Percentiles rank a stretch among this genome's conserved stretches.
phyloP scores from a whole-genome alignment of 2,329 filamentous ascomycete genomes.

The Xylaria multiplex region DNA sequence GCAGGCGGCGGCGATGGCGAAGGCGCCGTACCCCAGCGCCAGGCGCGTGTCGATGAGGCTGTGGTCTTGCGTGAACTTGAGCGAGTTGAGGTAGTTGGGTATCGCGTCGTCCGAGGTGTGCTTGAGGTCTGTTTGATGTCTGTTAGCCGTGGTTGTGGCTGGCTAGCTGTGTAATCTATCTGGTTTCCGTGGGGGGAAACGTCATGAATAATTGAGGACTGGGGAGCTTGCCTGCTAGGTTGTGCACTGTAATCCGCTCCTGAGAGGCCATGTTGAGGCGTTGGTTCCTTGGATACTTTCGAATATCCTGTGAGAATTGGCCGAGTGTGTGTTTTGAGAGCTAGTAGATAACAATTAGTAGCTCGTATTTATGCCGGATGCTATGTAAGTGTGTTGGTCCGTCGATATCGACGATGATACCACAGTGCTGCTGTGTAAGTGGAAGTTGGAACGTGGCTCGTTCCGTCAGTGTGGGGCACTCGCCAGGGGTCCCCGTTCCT shows the following conservation, averaged over 20 bases:
- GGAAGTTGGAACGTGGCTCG: slow-evolving; percentile 37
- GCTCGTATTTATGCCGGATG: slow-evolving; percentile 3
- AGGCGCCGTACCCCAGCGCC: slow-evolving; percentile 82
- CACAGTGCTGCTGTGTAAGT: neutral
- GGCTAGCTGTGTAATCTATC: slow-evolving; percentile 1
- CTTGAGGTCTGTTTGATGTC: slow-evolving; percentile 78
- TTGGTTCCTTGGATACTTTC: neutral
- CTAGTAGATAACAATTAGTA: neutral
- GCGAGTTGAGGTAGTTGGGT: slow-evolving; percentile 88
- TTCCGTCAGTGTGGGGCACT: slow-evolving; percentile 38
- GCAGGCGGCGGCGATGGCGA: slow-evolving; percentile 80
- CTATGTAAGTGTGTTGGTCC: slow-evolving; percentile 5
- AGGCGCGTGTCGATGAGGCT: slow-evolving; percentile 84
- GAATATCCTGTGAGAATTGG: neutral
- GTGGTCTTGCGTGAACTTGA: slow-evolving; percentile 86
- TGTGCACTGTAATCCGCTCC: slow-evolving; percentile 73
- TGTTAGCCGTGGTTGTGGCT: slow-evolving; percentile 14
- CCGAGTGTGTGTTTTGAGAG: neutral
- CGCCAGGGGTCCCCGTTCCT: slow-evolving; percentile 2
- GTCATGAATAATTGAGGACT: slow-evolving; percentile 11
- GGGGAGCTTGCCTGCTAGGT: slow-evolving; percentile 64
- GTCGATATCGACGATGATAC: too few species aligned
- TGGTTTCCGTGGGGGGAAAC: neutral
- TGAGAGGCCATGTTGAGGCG: slow-evolving; percentile 54
- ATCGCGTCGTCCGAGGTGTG: slow-evolving; percentile 96